Base-by-base conservation (phyloP, 352 stramenopile species). In the Globisporangium barbulae region DNA sequence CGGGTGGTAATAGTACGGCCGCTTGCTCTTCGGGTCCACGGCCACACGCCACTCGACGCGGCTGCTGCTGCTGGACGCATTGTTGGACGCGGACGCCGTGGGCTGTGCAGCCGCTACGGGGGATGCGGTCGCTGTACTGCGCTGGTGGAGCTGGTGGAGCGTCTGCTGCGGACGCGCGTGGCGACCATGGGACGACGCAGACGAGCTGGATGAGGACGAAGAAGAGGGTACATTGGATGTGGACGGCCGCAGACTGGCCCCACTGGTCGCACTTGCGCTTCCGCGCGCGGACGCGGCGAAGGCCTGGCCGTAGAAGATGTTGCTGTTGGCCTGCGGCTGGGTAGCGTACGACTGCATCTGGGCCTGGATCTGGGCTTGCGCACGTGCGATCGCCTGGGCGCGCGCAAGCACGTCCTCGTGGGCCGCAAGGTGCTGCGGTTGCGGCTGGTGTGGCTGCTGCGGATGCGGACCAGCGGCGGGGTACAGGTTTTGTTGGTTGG, bases 1-100 rank as follows among this genome's bases (percentile, higher is more conserved):
- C 1, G 85, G 78, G 73, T 99, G 94, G 76, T 98, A 99, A 69
- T 98, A 99, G 83, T 99, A 99, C n/a, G 88, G 90, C 30, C 91
- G 85, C 63, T 96, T 93, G 21, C 85, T 91, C 67, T 90, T 89
- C 19, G 86, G 86, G 59, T 93, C 85, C 1, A 93, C 37, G 6
- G 86, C 86, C 42, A 95, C 81, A 61, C 83, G 81, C 86, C 86
- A 95, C 52, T 86, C 82, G 47, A 89, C 73, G 35, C 61, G 60
- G 44, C 63, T 75, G 60, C 61, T 64, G 21, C 41, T 71, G 39
- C 19, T 64, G 17, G 35, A 53, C 28, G 53, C 53, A 19, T 28
- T 59, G 44, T 33, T 61, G 63, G 67, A 68, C 13, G 31, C 49
- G 1, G 48, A 9, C 19, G 48, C 15, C 19, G 30, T 45, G 13